phyloP scores from a whole-genome alignment of 805 yeast species.

The Cyberlindnera mississippiensis region DNA sequence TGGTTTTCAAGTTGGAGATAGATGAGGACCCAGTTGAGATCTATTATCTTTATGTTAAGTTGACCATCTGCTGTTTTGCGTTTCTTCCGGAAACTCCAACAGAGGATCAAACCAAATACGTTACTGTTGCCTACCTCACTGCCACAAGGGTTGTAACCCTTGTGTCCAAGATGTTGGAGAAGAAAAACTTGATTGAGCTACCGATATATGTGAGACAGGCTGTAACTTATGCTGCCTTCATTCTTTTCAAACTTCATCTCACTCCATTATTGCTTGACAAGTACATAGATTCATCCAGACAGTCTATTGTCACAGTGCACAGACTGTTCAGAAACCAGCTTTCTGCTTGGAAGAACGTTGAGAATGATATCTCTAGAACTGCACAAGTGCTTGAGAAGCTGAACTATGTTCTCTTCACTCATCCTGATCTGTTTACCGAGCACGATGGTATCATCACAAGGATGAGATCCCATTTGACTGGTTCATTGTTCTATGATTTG shows the following conservation, averaged over 20 bases:
- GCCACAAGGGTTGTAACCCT: conserved; percentile 82
- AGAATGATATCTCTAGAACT: conserved; percentile 85
- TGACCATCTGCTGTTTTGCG: conserved; percentile 84
- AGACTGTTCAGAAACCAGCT: conserved; percentile 81
- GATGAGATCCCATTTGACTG: conserved; percentile 90
- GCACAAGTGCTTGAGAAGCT: conserved; percentile 88
- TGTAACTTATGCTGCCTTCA: conserved; percentile 74
- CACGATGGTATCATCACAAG: conserved; percentile 74
- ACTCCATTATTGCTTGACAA: conserved; percentile 63
- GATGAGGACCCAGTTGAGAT: conserved; percentile 70
- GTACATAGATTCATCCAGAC: conserved; percentile 84
- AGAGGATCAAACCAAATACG: conserved; percentile 82
- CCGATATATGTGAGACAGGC: conserved; percentile 87
- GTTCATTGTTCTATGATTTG: conserved; percentile 84
- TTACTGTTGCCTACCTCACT: conserved; percentile 72
- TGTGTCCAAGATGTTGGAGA: conserved; percentile 65
- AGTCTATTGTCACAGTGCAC: conserved; percentile 90
- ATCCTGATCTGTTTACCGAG: conserved; percentile 76
- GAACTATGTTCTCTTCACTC: conserved; percentile 80
- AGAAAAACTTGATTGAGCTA: conserved; percentile 68
- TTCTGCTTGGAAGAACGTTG: conserved; percentile 82
- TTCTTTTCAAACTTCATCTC: conserved; percentile 75
- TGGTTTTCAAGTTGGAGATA: conserved; percentile 62
- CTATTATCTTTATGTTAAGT: conserved; percentile 70
- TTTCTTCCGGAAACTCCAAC: conserved; percentile 86